A percentile compares a stretch with the other conserved stretches of the same genome.
These are phyloP conservation scores for Lachancea waltii DNA, from an alignment of 805 yeast genomes.

Conservation along the genomic window DNA sequence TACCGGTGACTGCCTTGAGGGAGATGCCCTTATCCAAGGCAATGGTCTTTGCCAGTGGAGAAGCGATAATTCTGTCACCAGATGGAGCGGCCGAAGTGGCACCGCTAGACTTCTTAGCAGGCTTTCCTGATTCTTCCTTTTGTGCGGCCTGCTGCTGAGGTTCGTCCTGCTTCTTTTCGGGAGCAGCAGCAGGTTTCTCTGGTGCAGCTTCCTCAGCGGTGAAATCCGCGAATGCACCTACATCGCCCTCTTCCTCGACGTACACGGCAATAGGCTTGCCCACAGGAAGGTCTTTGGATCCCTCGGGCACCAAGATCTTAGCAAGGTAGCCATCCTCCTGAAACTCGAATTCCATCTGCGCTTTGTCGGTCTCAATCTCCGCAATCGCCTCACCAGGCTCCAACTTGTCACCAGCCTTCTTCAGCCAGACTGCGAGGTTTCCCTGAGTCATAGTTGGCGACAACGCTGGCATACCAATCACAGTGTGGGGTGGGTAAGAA, in stretches of 20 bases:
- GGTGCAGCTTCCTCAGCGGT: constrained; percentile 59
- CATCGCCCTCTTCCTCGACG: constrained; percentile 81
- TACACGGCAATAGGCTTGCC: constrained; percentile 96
- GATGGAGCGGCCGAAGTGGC: constrained; percentile 35
- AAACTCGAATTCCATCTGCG: constrained; percentile 96
- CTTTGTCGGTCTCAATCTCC: constrained; percentile 96
- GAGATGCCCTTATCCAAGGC: constrained; percentile 91
- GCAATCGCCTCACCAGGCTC: constrained; percentile 92
- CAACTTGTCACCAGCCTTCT: constrained; percentile 81
- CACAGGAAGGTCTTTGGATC: constrained; percentile 85
- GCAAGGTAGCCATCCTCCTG: constrained; percentile 95
- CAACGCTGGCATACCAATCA: constrained; percentile 96
- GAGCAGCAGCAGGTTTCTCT: constrained; percentile 29
- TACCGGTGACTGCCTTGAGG: constrained; percentile 75
- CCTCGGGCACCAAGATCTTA: constrained; percentile 74
- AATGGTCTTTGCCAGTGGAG: constrained; percentile 89
- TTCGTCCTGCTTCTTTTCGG: constrained; percentile 28
- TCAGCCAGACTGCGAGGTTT: constrained; percentile 82
- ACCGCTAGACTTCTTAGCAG: constrained; percentile 17
- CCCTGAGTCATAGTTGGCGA: constrained; percentile 99
- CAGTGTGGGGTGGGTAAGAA: constrained; percentile 72
- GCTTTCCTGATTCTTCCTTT: too few relatives aligned
- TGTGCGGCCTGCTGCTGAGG: too few relatives aligned
- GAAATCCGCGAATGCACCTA: constrained; percentile 81
- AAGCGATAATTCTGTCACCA: constrained; percentile 76